These are phyloP conservation scores for Macrophomina phaseolina DNA, from an alignment of 2,329 filamentous ascomycete genomes.

Conservation along the genomic window DNA sequence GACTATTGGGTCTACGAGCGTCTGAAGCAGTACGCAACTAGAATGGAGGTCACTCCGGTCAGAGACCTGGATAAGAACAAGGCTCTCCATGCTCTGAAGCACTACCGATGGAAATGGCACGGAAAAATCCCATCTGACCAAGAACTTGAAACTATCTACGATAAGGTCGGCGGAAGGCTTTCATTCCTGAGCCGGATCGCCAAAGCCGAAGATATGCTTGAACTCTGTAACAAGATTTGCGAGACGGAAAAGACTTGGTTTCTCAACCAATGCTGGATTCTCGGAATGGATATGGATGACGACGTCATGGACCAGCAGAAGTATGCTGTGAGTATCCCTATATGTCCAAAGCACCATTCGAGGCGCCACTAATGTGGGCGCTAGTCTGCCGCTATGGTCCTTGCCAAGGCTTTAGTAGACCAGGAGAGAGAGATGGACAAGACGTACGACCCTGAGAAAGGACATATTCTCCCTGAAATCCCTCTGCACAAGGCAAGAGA, in stretches of 20 bases:
- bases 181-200: slow-evolving; percentile 90
- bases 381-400: slow-evolving; percentile 87
- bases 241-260: slow-evolving; percentile 78
- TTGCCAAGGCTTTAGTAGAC: slow-evolving; percentile 90
- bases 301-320: slow-evolving; percentile 99
- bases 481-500: slow-evolving; percentile 56
- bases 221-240: slow-evolving; percentile 75
- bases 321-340: slow-evolving; percentile 71
- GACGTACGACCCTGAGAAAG: slow-evolving; percentile 68
- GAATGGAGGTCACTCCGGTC: slow-evolving; percentile 92
- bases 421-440: slow-evolving; percentile 68
- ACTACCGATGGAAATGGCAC: slow-evolving; percentile 82
- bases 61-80: slow-evolving; percentile 79
- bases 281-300: slow-evolving; percentile 83
- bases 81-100: slow-evolving; percentile 76
- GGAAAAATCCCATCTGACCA: slow-evolving; percentile 61
- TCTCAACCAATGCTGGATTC: slow-evolving; percentile 76
- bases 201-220: slow-evolving; percentile 80
- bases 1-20: slow-evolving; percentile 99
- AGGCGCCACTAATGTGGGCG: neutral
- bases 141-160: slow-evolving; percentile 78
- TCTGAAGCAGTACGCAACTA: slow-evolving; percentile 86
- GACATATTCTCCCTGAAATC: slow-evolving; percentile 80
- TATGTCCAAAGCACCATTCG: neutral
- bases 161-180: slow-evolving; percentile 83